Evolutionary conservation across 2,329 filamentous ascomycete genomes (phyloP).

Genomic region (Pestalotiopsis sp.): DNA sequence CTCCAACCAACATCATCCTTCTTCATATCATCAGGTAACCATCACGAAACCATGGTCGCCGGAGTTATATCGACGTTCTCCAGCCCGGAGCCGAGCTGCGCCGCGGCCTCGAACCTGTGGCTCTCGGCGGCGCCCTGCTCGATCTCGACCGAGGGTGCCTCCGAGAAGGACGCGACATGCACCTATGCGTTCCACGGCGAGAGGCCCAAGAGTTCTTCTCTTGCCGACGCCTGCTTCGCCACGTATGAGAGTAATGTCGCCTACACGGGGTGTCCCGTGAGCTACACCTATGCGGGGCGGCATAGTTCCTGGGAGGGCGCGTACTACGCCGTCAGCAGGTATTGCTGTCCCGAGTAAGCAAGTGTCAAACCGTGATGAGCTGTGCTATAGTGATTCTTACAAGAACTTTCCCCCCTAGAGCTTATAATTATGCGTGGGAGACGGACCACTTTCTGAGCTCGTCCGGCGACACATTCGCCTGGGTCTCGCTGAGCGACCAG

Average conservation of each 20-base stretch:
- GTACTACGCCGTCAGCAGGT: background rate
- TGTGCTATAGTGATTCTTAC: too few species aligned
- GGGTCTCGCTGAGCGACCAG: background rate
- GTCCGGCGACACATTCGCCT: background rate
- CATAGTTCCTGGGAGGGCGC: too few species aligned
- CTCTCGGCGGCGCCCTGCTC: background rate
- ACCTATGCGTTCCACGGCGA: background rate
- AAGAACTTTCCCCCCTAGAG: too few species aligned
- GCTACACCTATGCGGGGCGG: background rate
- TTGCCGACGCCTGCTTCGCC: background rate
- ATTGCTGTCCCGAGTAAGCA: constrained; percentile 1
- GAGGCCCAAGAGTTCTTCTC: too few species aligned
- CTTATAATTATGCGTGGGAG: too few species aligned
- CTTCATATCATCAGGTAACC: too few species aligned
- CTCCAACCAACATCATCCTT: too few species aligned
- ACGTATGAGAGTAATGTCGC: background rate
- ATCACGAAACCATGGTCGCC: too few species aligned
- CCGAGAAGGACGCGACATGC: background rate
- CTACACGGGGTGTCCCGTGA: background rate
- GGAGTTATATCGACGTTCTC: background rate
- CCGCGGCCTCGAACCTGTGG: background rate
- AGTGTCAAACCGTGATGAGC: too few species aligned
- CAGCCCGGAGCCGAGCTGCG: background rate
- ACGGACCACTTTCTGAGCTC: background rate
- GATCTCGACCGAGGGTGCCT: background rate